Conservation (phyloP, 1,139 yeast species). For the Geotrichum candidum region DNA sequence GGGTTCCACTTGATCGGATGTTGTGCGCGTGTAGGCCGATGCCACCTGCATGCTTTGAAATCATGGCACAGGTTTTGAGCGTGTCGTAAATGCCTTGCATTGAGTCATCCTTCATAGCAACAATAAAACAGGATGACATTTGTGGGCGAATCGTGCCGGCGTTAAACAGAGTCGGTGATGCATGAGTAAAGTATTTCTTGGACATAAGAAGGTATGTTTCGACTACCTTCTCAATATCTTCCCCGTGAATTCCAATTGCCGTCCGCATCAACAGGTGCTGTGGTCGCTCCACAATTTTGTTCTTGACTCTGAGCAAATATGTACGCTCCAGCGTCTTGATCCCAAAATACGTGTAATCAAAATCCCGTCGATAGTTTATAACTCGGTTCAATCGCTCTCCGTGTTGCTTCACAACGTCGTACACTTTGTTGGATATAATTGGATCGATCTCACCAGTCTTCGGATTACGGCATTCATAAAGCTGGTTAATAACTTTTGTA, state of each 20-base stretch:
- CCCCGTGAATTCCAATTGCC: constrained; percentile 70
- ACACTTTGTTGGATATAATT: constrained; percentile 57
- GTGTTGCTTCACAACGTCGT: constrained; percentile 47
- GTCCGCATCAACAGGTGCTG: constrained; percentile 77
- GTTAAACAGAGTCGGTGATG: constrained; percentile 75
- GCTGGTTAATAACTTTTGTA: constrained; percentile 57
- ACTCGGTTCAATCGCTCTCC: constrained; percentile 56
- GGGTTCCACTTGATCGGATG: constrained; percentile 64
- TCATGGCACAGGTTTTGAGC: constrained; percentile 66
- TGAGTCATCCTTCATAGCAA: constrained; percentile 75
- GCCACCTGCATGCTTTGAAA: constrained; percentile 79
- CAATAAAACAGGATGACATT: constrained; percentile 73
- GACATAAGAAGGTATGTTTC: constrained; percentile 75
- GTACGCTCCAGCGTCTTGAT: constrained; percentile 70
- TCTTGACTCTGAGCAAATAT: constrained; percentile 53
- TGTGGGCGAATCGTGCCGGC: constrained; percentile 73
- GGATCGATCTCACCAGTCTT: constrained; percentile 63
- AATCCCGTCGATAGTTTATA: constrained; percentile 61
- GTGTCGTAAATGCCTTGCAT: constrained; percentile 78
- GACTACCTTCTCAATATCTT: constrained; percentile 52
- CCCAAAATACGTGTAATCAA: constrained; percentile 64
- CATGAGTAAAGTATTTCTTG: constrained; percentile 67
- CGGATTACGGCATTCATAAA: constrained; percentile 57
- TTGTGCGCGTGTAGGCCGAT: constrained; percentile 75
- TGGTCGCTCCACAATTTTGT: constrained; percentile 68